Base-by-base conservation (phyloP, 495 filamentous ascomycete species). In the Hyaloscypha finlandica region DNA sequence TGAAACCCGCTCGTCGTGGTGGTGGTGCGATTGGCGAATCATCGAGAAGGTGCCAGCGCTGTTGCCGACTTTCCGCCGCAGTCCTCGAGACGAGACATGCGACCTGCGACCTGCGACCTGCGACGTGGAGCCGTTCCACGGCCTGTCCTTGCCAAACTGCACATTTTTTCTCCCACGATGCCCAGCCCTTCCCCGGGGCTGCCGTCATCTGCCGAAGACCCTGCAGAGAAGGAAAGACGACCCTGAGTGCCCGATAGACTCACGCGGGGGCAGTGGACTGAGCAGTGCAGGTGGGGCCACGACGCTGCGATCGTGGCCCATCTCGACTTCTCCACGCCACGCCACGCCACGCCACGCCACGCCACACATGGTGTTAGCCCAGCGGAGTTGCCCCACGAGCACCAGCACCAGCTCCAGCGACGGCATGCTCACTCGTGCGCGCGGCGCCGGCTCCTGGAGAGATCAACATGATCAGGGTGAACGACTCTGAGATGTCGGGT, bases 401-500 rank as follows among this genome's bases (percentile, higher is more conserved):
- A 8, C 16, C 9, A 1, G 6, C 51, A 25, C 8, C 0, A 1
- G 6, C 51, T 2, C 8, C 0, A n/a, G 51, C 25, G 25, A 25
- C 25, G 2, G 22, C 4, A n/a, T 6, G 33, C 20, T 71, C 57
- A 71, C 19, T 58, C 69, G 57, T 68, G 58, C 8, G 29, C 74
- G 42, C 83, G 74, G 30, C 81, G 80, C 12, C 73, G 68, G 25
- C 57, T 59, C 75, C 93, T 93, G 69, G 89, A 89, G 22, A 87
- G 89, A 71, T 91, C 91, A 63, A 93, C 90, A 54, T 95, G 83
- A 67, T 96, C 91, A 0, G 92, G 91, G 74, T 96, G 93, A 62
- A 93, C 92, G 56, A 96, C 92, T 25, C 91, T 87, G 85, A 96
- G 94, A 77, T 97, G 94, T 64, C 94, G 83, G 16, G 94, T 97